Evolutionary conservation across 208 protist genomes (phyloP).

Genomic region (Crithidia expoeki): DNA sequence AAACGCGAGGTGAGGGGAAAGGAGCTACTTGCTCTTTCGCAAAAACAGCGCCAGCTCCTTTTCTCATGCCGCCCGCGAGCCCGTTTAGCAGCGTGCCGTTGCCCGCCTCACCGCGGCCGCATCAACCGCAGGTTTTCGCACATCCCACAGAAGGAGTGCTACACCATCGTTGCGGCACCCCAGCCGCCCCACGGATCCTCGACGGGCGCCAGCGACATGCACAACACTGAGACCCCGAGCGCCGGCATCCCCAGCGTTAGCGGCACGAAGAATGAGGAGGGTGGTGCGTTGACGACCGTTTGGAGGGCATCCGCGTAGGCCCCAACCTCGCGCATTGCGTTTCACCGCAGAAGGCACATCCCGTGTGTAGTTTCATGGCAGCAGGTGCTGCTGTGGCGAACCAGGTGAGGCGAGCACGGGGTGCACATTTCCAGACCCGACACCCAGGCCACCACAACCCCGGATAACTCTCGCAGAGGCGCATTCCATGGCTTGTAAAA

Average conservation of each 20-base stretch:
- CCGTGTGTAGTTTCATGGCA: slow-evolving; percentile 46
- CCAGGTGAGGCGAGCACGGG: slow-evolving; percentile 24
- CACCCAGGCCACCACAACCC: slow-evolving; percentile 44
- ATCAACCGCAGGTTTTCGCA: slow-evolving; percentile 48
- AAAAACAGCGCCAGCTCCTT: background rate
- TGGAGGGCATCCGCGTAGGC: slow-evolving; percentile 50
- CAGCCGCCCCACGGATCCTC: slow-evolving; percentile 45
- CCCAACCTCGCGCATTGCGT: slow-evolving; percentile 42
- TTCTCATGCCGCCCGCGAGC: background rate
- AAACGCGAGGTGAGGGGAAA: background rate
- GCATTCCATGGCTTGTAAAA: slow-evolving; percentile 52
- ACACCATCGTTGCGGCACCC: slow-evolving; percentile 39
- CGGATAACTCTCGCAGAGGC: slow-evolving; percentile 37
- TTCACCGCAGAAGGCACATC: slow-evolving; percentile 52
- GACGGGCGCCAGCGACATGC: slow-evolving; percentile 48
- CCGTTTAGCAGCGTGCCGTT: background rate
- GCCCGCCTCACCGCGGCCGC: slow-evolving; percentile 29
- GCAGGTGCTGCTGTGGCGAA: slow-evolving; percentile 42
- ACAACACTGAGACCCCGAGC: slow-evolving; percentile 46
- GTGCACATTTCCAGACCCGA: slow-evolving; percentile 38
- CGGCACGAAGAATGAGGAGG: slow-evolving; percentile 45
- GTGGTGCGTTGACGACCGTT: slow-evolving; percentile 51
- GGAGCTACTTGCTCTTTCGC: background rate
- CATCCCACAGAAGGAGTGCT: slow-evolving; percentile 44
- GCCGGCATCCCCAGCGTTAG: slow-evolving; percentile 56